These are phyloP conservation scores for Debaryomyces sp. DNA, from an alignment of 1,139 yeast species.

Conservation along the genomic window DNA sequence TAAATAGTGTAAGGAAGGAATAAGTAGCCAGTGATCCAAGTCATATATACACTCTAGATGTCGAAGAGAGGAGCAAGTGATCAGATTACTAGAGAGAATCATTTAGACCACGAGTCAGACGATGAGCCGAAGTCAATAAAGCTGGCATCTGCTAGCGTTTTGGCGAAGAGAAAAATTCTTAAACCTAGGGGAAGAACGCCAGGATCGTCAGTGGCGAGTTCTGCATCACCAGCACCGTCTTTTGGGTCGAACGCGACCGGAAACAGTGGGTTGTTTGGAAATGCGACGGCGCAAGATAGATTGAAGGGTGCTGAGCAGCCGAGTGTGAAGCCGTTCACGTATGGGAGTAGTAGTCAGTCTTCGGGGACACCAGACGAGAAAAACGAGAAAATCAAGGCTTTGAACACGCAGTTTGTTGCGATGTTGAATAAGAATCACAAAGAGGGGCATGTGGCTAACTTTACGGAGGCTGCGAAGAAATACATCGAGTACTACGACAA, in stretches of 20 bases:
- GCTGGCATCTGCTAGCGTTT: slow-evolving; percentile 61
- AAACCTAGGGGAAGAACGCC: slow-evolving; percentile 49
- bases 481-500: slow-evolving; percentile 58
- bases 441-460: slow-evolving; percentile 57
- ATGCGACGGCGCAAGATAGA: not conserved
- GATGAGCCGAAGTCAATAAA: slow-evolving; percentile 32
- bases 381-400: slow-evolving; percentile 58
- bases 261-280: slow-evolving; percentile 2
- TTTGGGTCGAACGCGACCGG: slow-evolving; percentile 5
- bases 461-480: slow-evolving; percentile 58
- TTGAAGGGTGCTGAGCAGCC: not conserved
- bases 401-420: slow-evolving; percentile 65
- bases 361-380: slow-evolving; percentile 18
- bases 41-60: slow-evolving; percentile 32
- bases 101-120: slow-evolving; percentile 29
- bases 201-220: slow-evolving; percentile 5
- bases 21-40: not conserved
- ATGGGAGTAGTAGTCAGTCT: not conserved
- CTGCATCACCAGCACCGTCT: slow-evolving; percentile 4
- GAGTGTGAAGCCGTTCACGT: not conserved
- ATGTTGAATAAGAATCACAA: slow-evolving; percentile 47
- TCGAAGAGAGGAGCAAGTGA: slow-evolving; percentile 69
- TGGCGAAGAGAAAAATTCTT: slow-evolving; percentile 70
- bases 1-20: not conserved
- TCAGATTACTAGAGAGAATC: slow-evolving; percentile 54